Evolutionary conservation across 805 yeast genomes (phyloP), one percentile per base, ranked within the genome.

Genomic region (Candida insectorum): DNA sequence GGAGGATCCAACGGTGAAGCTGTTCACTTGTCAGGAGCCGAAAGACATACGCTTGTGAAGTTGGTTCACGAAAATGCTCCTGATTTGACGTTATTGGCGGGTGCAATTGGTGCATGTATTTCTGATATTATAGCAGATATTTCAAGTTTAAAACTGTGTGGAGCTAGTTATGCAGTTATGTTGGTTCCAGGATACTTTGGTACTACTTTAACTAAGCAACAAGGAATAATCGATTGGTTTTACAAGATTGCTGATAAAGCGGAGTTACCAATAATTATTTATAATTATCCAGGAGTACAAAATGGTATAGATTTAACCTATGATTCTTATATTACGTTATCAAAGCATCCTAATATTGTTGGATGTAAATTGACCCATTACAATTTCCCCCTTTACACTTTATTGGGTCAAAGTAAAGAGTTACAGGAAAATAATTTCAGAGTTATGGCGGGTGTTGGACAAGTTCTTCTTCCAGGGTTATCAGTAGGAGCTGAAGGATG

Each of bases 1-100:
- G 60, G 71, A 46, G 80, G 80, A 5, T 71, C 78, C 21, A 75
- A 77, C 12, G 81, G 80, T 26, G 80, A 75, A 46, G 68, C 70
- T 36, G 69, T 71, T 16, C 77, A 73, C 43, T 50, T 73, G 40
- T 58, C 77, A 6, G 55, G 62, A 32, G 46, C 49, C 26, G 81
- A 75, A 52, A 57, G 79, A 37, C 48, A 48, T 16, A 34, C 49
- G 5, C 44, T 65, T 10, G 51, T 68, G 13, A 38, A 48, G 16
- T 35, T 51, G 6, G 42, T 71, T 23, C 60, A 56, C 24, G 15
- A 25, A n/a, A 31, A 20, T 9, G 28, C 23, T 8, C 28, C 36
- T 11, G 24, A 19, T 14, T 65, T 62, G 48, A 54, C 66, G 10
- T 48, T 75, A 24, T 43, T 71, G 15, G 77, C 68, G 25, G 81